Percentiles rank a stretch among this genome's conserved stretches.
phyloP scores from a whole-genome alignment of 1,284 basidiomycete species.

The Cyathus pygmaeus region DNA sequence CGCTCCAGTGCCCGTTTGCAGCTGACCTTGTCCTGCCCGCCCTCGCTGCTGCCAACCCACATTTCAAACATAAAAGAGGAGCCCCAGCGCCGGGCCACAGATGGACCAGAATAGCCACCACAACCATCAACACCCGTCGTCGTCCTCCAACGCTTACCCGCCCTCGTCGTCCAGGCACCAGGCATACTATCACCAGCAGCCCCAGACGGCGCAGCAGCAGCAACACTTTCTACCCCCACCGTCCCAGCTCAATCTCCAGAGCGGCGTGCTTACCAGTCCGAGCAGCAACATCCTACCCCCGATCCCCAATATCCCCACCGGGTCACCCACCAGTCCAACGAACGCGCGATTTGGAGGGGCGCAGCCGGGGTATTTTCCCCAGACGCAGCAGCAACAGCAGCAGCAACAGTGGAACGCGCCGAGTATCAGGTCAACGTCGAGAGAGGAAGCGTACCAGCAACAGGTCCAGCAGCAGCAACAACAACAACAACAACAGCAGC shows the following conservation, averaged over 20 bases:
- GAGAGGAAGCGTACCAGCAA: not conserved
- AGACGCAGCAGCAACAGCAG: not conserved
- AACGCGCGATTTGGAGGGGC: not conserved
- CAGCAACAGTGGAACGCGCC: not conserved
- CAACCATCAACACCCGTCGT: too few relatives aligned
- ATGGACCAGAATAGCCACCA: not conserved
- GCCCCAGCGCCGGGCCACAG: not conserved
- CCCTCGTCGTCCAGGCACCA: not conserved
- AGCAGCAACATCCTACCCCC: conserved; percentile 1
- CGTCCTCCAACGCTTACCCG: too few relatives aligned
- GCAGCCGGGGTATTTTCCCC: too few relatives aligned
- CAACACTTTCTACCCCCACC: not conserved
- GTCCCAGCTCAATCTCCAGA: not conserved
- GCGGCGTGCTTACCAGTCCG: not conserved
- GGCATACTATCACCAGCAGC: not conserved
- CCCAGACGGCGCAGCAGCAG: not conserved
- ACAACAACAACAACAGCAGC: not conserved
- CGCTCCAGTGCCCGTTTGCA: too few relatives aligned
- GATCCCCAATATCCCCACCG: not conserved
- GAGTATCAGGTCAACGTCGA: not conserved
- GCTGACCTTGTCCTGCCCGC: too few relatives aligned
- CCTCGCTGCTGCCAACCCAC: too few relatives aligned
- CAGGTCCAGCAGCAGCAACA: not conserved
- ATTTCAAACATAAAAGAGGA: too few relatives aligned
- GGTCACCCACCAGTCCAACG: not conserved